phyloP scores from a whole-genome alignment of 2,329 filamentous ascomycete species.

The Aurifilum marmelostoma region DNA sequence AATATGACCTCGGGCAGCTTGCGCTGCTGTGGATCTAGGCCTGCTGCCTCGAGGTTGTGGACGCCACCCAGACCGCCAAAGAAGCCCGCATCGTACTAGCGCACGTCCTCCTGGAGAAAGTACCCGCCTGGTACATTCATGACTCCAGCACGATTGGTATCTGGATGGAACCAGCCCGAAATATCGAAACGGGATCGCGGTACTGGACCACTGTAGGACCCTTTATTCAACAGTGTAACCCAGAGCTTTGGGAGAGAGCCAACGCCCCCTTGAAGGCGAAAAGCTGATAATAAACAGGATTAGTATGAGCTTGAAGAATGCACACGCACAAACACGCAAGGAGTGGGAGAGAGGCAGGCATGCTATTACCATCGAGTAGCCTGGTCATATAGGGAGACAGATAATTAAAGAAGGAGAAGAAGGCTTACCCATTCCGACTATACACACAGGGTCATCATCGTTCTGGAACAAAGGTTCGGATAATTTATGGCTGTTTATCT shows the following conservation, averaged over 20 bases:
- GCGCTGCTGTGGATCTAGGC: slow-evolving; percentile 39
- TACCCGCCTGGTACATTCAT: slow-evolving; percentile 32
- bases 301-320: not conserved
- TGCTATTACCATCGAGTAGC: not conserved
- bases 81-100: slow-evolving; percentile 36
- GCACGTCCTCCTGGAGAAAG: slow-evolving; percentile 37
- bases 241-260: not conserved
- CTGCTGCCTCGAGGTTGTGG: slow-evolving; percentile 34
- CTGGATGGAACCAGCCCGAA: not conserved
- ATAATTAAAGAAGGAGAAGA: no score
- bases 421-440: not conserved
- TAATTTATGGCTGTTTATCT: not conserved
- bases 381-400: no score
- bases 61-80: slow-evolving; percentile 34
- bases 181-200: not conserved
- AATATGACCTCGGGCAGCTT: slow-evolving; percentile 42
- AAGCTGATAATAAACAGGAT: not conserved
- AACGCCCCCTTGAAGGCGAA: not conserved
- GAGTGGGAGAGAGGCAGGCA: no score
- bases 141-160: not conserved
- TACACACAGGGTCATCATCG: not conserved
- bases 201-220: not conserved
- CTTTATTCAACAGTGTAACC: not conserved
- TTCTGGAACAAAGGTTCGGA: not conserved
- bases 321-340: no score